These are phyloP conservation scores for Boechera stricta DNA, from an alignment of 345 rosid genomes.

Conservation along the genomic window DNA sequence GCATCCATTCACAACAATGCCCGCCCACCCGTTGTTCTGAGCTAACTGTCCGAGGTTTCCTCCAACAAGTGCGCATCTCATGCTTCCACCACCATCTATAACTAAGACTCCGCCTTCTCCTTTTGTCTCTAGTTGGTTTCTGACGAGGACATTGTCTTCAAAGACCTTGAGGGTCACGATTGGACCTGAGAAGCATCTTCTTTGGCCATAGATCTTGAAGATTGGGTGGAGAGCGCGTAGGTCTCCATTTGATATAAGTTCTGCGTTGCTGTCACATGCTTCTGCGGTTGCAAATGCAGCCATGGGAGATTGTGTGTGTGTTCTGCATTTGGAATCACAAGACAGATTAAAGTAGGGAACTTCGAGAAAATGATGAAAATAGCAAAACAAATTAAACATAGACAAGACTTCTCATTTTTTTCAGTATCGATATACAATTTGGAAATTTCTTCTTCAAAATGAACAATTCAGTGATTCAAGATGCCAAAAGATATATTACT, in stretches of 20 bases:
- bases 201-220: conserved; percentile 79
- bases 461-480: neutral
- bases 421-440: neutral
- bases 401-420: neutral
- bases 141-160: conserved; percentile 83
- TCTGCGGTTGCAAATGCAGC: conserved; percentile 78
- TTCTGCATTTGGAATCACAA: conserved; percentile 28
- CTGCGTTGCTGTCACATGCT: conserved; percentile 77
- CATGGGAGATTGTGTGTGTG: conserved; percentile 45
- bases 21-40: conserved; percentile 86
- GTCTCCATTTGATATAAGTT: conserved; percentile 63
- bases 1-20: conserved; percentile 80
- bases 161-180: conserved; percentile 77
- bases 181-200: conserved; percentile 71
- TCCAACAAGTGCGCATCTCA: conserved; percentile 81
- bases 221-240: conserved; percentile 69
- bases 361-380: neutral
- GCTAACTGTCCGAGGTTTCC: conserved; percentile 77
- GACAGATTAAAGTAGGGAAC: neutral
- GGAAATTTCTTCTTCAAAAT: neutral
- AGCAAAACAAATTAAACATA: neutral
- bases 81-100: conserved; percentile 91
- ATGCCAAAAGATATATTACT: conserved; percentile 1
- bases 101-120: conserved; percentile 88
- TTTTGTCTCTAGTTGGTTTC: conserved; percentile 70